phyloP scores from a whole-genome alignment of 345 rosid species.

The Sisymbrium altissimum region DNA sequence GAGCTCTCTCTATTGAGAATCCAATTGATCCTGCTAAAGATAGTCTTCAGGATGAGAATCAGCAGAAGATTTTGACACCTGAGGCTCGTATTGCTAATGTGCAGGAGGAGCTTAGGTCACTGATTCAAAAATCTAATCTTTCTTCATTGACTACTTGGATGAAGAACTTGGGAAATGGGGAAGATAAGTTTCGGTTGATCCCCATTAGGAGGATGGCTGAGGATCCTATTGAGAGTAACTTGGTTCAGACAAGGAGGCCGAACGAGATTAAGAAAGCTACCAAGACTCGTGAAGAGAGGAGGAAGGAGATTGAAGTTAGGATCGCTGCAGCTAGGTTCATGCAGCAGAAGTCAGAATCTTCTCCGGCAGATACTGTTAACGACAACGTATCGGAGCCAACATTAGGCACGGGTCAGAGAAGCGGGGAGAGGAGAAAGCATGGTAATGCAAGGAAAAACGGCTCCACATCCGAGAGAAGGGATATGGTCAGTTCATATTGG shows the following conservation, averaged over 20 bases:
- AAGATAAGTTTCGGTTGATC: slow-evolving; percentile 70
- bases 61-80: slow-evolving; percentile 62
- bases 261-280: slow-evolving; percentile 93
- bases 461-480: slow-evolving; percentile 58
- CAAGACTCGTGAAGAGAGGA: slow-evolving; percentile 82
- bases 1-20: slow-evolving; percentile 67
- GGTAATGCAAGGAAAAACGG: slow-evolving; percentile 54
- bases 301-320: slow-evolving; percentile 96
- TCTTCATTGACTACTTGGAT: slow-evolving; percentile 75
- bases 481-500: slow-evolving; percentile 68
- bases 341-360: slow-evolving; percentile 76
- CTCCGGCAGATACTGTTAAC: slow-evolving; percentile 30
- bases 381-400: slow-evolving; percentile 47
- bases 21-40: slow-evolving; percentile 92
- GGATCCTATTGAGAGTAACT: slow-evolving; percentile 87
- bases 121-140: slow-evolving; percentile 71
- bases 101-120: slow-evolving; percentile 64
- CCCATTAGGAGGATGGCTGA: slow-evolving; percentile 69
- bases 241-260: slow-evolving; percentile 70
- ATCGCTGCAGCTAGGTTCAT: slow-evolving; percentile 84
- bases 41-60: slow-evolving; percentile 79
- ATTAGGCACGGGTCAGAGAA: slow-evolving; percentile 51
- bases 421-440: slow-evolving; percentile 69
- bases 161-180: slow-evolving; percentile 82
- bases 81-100: slow-evolving; percentile 76